These are phyloP conservation scores for Neofusicoccum sp. DNA, from an alignment of 2,329 filamentous ascomycete species.

Conservation along the genomic window DNA sequence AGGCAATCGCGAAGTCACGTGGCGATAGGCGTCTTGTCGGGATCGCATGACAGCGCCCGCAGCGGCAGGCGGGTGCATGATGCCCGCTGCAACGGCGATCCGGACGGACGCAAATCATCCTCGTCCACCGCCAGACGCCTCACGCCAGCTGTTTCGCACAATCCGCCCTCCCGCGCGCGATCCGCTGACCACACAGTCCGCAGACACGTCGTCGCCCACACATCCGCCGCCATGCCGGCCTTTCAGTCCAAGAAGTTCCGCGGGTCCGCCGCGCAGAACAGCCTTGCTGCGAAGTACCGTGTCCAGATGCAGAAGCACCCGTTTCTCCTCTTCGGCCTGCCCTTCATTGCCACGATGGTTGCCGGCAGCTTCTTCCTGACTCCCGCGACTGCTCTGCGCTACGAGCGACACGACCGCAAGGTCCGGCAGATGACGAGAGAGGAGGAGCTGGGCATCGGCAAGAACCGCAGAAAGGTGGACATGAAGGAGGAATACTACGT, in stretches of 20 bases:
- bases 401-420: slow-evolving; percentile 89
- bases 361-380: slow-evolving; percentile 92
- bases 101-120: neutral
- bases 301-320: slow-evolving; percentile 72
- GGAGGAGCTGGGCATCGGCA: slow-evolving; percentile 80
- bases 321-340: slow-evolving; percentile 89
- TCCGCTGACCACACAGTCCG: neutral
- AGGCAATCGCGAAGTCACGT: slow-evolving; percentile 4
- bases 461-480: slow-evolving; percentile 67
- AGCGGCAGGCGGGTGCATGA: neutral
- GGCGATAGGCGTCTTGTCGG: slow-evolving; percentile 4
- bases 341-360: slow-evolving; percentile 86
- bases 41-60: neutral
- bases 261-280: slow-evolving; percentile 57
- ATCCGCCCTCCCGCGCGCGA: neutral
- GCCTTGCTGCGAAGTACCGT: slow-evolving; percentile 75
- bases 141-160: neutral
- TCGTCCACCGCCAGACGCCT: neutral
- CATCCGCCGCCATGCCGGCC: slow-evolving; percentile 21
- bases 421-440: slow-evolving; percentile 81
- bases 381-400: slow-evolving; percentile 87
- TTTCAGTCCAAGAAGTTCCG: slow-evolving; percentile 33
- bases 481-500: slow-evolving; percentile 88
- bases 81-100: slow-evolving; percentile 2
- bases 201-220: neutral